Evolutionary conservation across 305 asterid species (phyloP).

Genomic region (Caryopteris hybrid): DNA sequence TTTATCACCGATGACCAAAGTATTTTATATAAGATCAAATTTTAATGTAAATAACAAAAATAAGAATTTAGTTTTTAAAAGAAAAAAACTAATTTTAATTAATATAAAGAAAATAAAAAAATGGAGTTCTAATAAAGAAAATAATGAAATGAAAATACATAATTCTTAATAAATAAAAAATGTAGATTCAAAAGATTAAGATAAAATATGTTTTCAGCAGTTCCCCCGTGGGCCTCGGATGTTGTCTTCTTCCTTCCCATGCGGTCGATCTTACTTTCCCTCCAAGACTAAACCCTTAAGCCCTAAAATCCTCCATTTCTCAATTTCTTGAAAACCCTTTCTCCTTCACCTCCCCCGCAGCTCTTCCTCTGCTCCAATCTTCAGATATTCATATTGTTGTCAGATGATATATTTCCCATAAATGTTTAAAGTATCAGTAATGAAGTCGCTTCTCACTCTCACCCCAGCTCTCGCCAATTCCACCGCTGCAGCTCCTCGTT

Average conservation of each 20-base stretch:
- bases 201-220: background rate
- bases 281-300: conserved; percentile 25
- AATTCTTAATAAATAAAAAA: no score
- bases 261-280: conserved; percentile 11
- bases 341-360: background rate
- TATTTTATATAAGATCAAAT: no score
- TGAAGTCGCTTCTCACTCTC: conserved; percentile 44
- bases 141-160: no score
- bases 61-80: no score
- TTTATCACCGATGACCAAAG: no score
- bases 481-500: conserved; percentile 27
- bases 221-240: background rate
- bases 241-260: background rate
- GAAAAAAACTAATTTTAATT: no score
- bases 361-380: background rate
- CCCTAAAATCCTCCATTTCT: conserved; percentile 14
- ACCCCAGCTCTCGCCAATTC: conserved; percentile 30
- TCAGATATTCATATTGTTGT: background rate
- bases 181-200: no score
- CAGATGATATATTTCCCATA: background rate
- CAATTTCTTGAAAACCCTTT: conserved; percentile 9
- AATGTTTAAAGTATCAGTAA: conserved; percentile 36
- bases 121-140: no score
- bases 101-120: no score
- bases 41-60: no score